Evolutionary conservation across 2,329 filamentous ascomycete genomes (phyloP).

Genomic region (Remersonia thermophila): DNA sequence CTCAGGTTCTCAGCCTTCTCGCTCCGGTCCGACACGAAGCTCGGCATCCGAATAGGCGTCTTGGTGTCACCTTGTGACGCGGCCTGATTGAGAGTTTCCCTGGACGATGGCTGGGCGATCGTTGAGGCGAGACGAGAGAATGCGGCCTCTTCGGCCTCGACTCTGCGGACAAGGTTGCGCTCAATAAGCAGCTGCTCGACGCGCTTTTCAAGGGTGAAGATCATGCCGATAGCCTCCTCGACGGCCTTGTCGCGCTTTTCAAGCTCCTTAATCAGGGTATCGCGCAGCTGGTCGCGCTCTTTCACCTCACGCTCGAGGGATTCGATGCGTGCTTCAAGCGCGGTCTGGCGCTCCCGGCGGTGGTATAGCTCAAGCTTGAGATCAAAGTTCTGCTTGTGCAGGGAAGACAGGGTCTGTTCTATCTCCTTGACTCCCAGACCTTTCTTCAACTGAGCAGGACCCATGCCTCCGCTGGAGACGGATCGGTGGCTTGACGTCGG

Average conservation of each 20-base stretch:
- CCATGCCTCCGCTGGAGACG: slow-evolving; percentile 30
- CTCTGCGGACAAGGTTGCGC: slow-evolving; percentile 38
- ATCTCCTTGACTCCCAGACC: slow-evolving; percentile 54
- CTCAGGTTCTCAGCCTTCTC: slow-evolving; percentile 49
- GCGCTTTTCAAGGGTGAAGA: slow-evolving; percentile 50
- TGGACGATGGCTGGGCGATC: slow-evolving; percentile 12
- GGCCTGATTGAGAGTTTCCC: slow-evolving; percentile 13
- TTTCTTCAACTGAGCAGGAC: slow-evolving; percentile 37
- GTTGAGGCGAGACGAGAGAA: slow-evolving; percentile 23
- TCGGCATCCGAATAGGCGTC: slow-evolving; percentile 46
- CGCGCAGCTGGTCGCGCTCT: slow-evolving; percentile 37
- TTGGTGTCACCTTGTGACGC: slow-evolving; percentile 22
- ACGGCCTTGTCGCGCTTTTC: slow-evolving; percentile 59
- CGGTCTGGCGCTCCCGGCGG: slow-evolving; percentile 49
- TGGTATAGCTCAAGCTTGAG: slow-evolving; percentile 63
- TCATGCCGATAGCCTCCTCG: slow-evolving; percentile 58
- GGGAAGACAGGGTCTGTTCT: slow-evolving; percentile 55
- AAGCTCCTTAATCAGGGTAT: slow-evolving; percentile 49
- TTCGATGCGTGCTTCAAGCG: slow-evolving; percentile 41
- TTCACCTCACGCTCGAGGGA: slow-evolving; percentile 40
- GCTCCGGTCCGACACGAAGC: slow-evolving; percentile 49
- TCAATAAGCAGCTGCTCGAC: slow-evolving; percentile 42
- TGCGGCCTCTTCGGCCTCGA: slow-evolving; percentile 32
- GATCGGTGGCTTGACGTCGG: slow-evolving; percentile 27
- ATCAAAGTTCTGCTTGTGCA: slow-evolving; percentile 68